Percentiles rank a stretch among this genome's conserved stretches.
phyloP scores from a whole-genome alignment of 768 basidiomycete species.

The Tylopilus intermedius region DNA sequence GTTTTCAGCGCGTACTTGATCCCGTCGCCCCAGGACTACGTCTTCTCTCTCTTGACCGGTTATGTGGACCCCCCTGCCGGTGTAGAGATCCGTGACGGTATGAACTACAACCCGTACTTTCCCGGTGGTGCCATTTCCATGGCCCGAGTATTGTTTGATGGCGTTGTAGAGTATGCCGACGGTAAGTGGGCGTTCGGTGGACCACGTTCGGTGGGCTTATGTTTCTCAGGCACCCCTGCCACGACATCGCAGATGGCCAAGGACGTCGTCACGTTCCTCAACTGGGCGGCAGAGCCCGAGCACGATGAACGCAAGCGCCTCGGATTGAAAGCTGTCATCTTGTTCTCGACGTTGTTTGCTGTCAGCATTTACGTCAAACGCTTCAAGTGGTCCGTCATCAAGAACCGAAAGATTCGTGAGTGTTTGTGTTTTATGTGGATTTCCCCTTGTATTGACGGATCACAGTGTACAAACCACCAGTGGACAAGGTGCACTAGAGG shows the following conservation, averaged over 20 bases:
- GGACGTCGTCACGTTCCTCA: slow-evolving; percentile 92
- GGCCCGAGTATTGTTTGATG: slow-evolving; percentile 95
- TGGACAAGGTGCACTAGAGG: slow-evolving; percentile 33
- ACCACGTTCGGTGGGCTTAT: slow-evolving; percentile 4
- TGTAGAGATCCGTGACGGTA: slow-evolving; percentile 89
- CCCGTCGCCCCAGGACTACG: slow-evolving; percentile 67
- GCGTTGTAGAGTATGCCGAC: slow-evolving; percentile 94
- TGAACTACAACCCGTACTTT: slow-evolving; percentile 99
- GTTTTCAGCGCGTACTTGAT: background rate
- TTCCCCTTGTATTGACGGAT: background rate
- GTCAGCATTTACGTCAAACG: slow-evolving; percentile 87
- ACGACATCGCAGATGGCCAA: slow-evolving; percentile 99
- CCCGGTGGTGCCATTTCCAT: slow-evolving; percentile 98
- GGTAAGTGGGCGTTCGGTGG: slow-evolving; percentile 42
- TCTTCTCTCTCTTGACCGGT: slow-evolving; percentile 94
- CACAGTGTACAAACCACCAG: slow-evolving; percentile 38
- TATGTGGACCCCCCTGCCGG: slow-evolving; percentile 96
- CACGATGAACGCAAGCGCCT: slow-evolving; percentile 97
- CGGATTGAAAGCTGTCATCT: slow-evolving; percentile 91
- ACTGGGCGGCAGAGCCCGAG: slow-evolving; percentile 97
- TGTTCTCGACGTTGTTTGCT: slow-evolving; percentile 80
- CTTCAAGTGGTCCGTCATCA: slow-evolving; percentile 90
- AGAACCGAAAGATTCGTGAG: slow-evolving; percentile 89
- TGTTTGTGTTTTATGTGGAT: slow-evolving; percentile 13
- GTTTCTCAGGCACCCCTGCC: slow-evolving; percentile 77